Evolutionary conservation across 331 rosid genomes (phyloP), one percentile per base, ranked within the genome.

Genomic region (Stylosanthes scabra): DNA sequence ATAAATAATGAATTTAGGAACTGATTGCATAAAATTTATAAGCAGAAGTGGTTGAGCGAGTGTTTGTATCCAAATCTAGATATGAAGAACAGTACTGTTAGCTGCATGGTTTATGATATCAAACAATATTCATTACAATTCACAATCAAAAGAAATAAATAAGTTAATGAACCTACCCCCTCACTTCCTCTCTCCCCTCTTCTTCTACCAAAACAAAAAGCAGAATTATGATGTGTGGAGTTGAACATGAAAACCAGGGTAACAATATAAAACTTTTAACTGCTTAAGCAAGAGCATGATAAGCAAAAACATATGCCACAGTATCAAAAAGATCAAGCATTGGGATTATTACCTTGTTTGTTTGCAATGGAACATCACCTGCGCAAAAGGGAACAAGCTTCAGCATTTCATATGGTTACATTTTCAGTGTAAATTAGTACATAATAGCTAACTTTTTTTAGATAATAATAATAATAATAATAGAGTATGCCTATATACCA

Each of bases 301-400:
- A 8, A 20, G 25, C 25, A 20, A 20, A 59, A 54, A 44, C 37
- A 47, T 56, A 64, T 34, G 49, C 55, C 54, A 64, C 12, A 65
- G 49, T 52, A 72, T 57, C 40, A 54, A 73, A 74, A 42, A 80
- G 60, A 66, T 58, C 60, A 74, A 70, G 79, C 57, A n/a, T 31
- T 74, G 46, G 63, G 75, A 46, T 69, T n/a, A n/a, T n/a, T 86
- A 88, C 99, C 99, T 88, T 83, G 69, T 81, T 79, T 68, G 80
- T 63, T 54, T 59, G 73, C 8, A 82, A 75, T 63, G 86, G 74
- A 74, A 39, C 70, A 52, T 67, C 46, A 62, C 93, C 99, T 91
- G 86, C 82, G 75, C 52, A 80, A 79, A 78, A 39, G 79, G 31
- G 74, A n/a, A 84, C 74, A 68, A 51, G 57, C 67, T 66, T 85